Evolutionary conservation across 2,329 filamentous ascomycete genomes (phyloP).

Genomic region (Torrubiellomyces zombiae): DNA sequence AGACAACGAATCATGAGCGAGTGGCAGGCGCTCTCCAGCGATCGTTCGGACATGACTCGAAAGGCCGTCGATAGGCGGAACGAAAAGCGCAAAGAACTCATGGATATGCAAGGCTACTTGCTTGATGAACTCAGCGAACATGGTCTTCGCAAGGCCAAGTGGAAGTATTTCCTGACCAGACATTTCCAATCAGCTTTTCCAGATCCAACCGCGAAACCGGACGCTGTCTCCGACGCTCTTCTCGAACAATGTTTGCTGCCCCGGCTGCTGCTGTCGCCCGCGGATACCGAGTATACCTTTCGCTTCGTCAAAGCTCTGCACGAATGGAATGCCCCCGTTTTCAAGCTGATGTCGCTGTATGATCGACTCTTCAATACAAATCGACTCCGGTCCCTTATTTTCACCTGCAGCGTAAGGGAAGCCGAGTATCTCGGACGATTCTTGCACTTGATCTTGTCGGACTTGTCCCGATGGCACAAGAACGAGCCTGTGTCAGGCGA

Average conservation of each 20-base stretch:
- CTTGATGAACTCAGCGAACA: slow-evolving; percentile 59
- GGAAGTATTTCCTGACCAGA: slow-evolving; percentile 51
- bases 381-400: slow-evolving; percentile 65
- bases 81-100: slow-evolving; percentile 50
- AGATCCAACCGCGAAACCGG: slow-evolving; percentile 42
- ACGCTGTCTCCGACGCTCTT: slow-evolving; percentile 55
- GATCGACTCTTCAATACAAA: slow-evolving; percentile 75
- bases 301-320: slow-evolving; percentile 79
- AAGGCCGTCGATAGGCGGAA: slow-evolving; percentile 46
- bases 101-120: slow-evolving; percentile 51
- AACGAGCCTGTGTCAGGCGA: slow-evolving; percentile 40
- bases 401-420: slow-evolving; percentile 77
- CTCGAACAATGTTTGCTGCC: slow-evolving; percentile 90
- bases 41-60: slow-evolving; percentile 57
- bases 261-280: slow-evolving; percentile 63
- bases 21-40: slow-evolving; percentile 48
- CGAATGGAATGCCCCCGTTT: slow-evolving; percentile 66
- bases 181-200: slow-evolving; percentile 71
- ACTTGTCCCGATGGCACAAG: slow-evolving; percentile 71
- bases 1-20: slow-evolving; percentile 51
- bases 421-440: slow-evolving; percentile 89
- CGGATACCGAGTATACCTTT: slow-evolving; percentile 81
- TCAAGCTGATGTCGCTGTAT: slow-evolving; percentile 71
- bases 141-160: slow-evolving; percentile 48
- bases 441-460: slow-evolving; percentile 62